These are phyloP conservation scores for Fusarium sp. DNA, from an alignment of 2,329 filamentous ascomycete genomes.

Conservation along the genomic window DNA sequence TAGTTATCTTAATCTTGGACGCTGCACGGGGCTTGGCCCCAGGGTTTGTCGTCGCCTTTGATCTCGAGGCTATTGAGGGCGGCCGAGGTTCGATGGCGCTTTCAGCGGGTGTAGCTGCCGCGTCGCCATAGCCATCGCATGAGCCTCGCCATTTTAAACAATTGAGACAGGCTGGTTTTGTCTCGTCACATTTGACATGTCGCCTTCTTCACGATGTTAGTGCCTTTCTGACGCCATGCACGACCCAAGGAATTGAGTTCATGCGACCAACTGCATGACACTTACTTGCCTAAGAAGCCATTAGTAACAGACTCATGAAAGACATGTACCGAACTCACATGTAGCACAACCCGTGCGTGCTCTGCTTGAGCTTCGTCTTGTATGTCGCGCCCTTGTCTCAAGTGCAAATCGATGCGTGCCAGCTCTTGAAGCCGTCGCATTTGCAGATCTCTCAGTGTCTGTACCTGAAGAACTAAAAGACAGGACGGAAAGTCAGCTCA, in stretches of 20 bases:
- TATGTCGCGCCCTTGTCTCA: conserved; percentile 50
- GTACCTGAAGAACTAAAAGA: conserved; percentile 28
- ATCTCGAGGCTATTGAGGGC: conserved; percentile 12
- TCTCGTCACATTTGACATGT: conserved; percentile 56
- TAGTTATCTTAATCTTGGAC: conserved; percentile 28
- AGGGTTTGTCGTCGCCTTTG: conserved; percentile 1
- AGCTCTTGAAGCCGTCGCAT: conserved; percentile 33
- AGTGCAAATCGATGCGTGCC: conserved; percentile 52
- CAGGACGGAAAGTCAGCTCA: neutral
- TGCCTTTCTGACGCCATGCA: neutral
- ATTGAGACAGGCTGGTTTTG: conserved; percentile 53
- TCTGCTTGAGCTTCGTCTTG: conserved; percentile 50
- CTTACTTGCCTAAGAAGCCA: conserved; percentile 47
- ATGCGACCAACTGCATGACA: neutral
- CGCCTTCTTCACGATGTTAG: conserved; percentile 47
- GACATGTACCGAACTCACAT: conserved; percentile 43
- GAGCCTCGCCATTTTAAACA: conserved; percentile 55
- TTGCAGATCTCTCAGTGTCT: conserved; percentile 26
- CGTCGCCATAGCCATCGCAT: conserved; percentile 49
- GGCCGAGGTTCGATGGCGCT: conserved; percentile 7
- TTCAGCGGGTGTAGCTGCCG: conserved; percentile 13
- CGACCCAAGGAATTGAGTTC: neutral
- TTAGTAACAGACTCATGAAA: conserved; percentile 7
- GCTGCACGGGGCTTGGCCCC: conserved; percentile 9
- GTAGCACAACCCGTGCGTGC: conserved; percentile 52